These are phyloP conservation scores for Filosporella fistucella DNA, from an alignment of 495 filamentous ascomycete species.

Conservation along the genomic window DNA sequence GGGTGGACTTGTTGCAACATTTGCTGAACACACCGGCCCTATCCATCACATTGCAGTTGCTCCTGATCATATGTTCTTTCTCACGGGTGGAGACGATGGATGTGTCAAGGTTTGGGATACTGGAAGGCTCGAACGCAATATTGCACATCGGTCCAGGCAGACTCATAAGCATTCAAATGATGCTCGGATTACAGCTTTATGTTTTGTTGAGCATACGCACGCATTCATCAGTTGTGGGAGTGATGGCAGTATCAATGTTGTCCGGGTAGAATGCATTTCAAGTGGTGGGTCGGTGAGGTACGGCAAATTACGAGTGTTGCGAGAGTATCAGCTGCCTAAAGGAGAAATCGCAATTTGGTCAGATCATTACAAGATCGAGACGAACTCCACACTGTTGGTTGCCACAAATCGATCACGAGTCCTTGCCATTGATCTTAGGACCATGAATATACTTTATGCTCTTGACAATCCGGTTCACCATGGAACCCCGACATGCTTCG, in stretches of 20 bases:
- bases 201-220: constrained; percentile 92
- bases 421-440: constrained; percentile 80
- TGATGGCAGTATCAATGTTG: constrained; percentile 86
- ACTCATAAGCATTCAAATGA: constrained; percentile 71
- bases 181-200: constrained; percentile 70
- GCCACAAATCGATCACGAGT: constrained; percentile 83
- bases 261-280: constrained; percentile 74
- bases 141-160: constrained; percentile 82
- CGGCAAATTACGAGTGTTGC: constrained; percentile 67
- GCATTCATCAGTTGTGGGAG: constrained; percentile 84
- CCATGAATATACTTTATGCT: constrained; percentile 75
- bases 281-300: constrained; percentile 60
- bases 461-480: constrained; percentile 91
- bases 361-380: constrained; percentile 84
- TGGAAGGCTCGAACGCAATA: constrained; percentile 79
- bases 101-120: constrained; percentile 94
- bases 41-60: constrained; percentile 80
- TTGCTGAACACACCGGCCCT: constrained; percentile 79
- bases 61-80: constrained; percentile 92
- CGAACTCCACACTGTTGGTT: constrained; percentile 73
- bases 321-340: constrained; percentile 72
- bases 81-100: constrained; percentile 90
- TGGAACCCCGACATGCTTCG: constrained; percentile 90
- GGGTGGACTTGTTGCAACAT: constrained; percentile 77
- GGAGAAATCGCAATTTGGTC: constrained; percentile 84